Evolutionary conservation across 2,329 filamentous ascomycete species (phyloP), one percentile per base, ranked within the genome.

Genomic region (Curvularia lunata): DNA sequence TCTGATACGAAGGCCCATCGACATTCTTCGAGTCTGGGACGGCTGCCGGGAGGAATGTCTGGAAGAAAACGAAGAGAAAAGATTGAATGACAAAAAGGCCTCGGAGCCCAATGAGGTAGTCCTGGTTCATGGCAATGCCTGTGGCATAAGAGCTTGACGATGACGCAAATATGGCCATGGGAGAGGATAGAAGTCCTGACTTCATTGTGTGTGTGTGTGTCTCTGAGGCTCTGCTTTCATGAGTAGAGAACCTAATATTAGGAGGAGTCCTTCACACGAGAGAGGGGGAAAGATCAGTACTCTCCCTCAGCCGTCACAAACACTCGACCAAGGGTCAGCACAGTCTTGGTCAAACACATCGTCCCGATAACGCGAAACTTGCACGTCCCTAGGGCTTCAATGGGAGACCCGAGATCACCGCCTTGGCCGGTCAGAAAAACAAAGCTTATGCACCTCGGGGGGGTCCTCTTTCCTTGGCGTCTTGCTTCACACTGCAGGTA

Each of bases 41-140:
- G 9, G 80, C 68, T 8, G 74, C 70, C 13, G 81, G 81, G 18
- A 79, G 73, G 62, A 82, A 82, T 1, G 74, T 76, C 43, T 76
- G 70, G 43, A 83, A 77, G 64, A 81, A 83, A 41, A 77, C 68
- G 68, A 79, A 82, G 41, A 81, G 59, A 48, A 82, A 80, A 10
- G 76, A 75, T 58, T 79, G 68, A 12, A 82, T 62, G 6, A 77
- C 76, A 18, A 82, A 63, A n/a, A 81, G 61, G 30, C 80, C 80
- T 32, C 79, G 76, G 25, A 82, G 66, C n/a, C 79, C 80, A 30
- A 78, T 64, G 18, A 82, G 73, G 52, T 81, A 76, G 54, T 75
- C 66, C 54, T 73, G 71, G 16, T 63, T 68, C 10, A 64, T 52
- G 6, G 63, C 53, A 16, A 48, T 60, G 46, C 40, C 48, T 6